Percentiles rank a stretch among this genome's conserved stretches.
Evolutionary conservation across 1,284 basidiomycete genomes (phyloP).

Genomic region (Cryptococcus sp.): DNA sequence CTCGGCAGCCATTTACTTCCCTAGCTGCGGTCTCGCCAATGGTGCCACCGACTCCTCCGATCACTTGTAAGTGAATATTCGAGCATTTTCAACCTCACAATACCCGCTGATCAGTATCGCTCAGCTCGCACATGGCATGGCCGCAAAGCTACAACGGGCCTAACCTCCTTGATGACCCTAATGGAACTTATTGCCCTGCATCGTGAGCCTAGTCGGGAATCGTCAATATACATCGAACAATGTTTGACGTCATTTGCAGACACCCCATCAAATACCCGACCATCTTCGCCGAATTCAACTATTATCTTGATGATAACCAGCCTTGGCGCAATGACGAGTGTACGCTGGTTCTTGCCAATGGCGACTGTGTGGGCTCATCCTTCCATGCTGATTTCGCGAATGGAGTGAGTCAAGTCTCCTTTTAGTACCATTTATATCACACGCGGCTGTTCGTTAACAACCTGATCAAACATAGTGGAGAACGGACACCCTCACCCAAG

Average conservation of each 20-base stretch:
- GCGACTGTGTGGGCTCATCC: slow-evolving; percentile 38
- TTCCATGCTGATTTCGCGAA: slow-evolving; percentile 47
- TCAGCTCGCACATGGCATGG: slow-evolving; percentile 48
- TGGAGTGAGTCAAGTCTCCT: slow-evolving; percentile 24
- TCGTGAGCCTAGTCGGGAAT: slow-evolving; percentile 13
- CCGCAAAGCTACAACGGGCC: slow-evolving; percentile 27
- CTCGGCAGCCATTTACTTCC: slow-evolving; percentile 35
- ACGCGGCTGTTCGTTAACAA: neutral
- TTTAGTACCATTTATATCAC: neutral
- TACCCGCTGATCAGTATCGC: slow-evolving; percentile 4
- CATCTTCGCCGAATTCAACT: slow-evolving; percentile 43
- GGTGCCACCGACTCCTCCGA: slow-evolving; percentile 35
- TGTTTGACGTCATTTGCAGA: neutral
- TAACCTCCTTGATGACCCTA: slow-evolving; percentile 18
- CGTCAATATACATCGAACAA: neutral
- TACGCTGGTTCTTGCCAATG: slow-evolving; percentile 41
- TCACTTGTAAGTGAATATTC: slow-evolving; percentile 36
- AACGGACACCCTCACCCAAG: slow-evolving; percentile 16
- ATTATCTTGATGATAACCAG: slow-evolving; percentile 30
- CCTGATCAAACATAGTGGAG: slow-evolving; percentile 26
- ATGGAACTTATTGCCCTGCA: slow-evolving; percentile 33
- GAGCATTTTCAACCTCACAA: neutral
- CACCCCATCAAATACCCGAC: slow-evolving; percentile 44
- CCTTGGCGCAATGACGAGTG: slow-evolving; percentile 33
- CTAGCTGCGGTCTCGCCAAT: slow-evolving; percentile 41